Base-by-base conservation (phyloP, 208 protist species). In the Leishmania gerbilli region DNA sequence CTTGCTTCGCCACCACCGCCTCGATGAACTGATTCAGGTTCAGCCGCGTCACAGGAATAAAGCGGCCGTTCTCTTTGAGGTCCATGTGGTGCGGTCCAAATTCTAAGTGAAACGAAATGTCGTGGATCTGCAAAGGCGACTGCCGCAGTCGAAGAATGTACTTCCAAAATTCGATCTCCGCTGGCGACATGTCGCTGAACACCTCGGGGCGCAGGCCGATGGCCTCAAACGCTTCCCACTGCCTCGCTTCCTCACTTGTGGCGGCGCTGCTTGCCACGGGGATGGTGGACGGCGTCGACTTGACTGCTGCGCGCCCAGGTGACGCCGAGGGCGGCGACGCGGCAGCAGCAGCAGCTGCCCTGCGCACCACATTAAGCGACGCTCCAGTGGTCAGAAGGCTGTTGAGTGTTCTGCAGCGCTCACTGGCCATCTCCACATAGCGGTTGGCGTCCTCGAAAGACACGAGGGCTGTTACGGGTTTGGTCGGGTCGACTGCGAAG, bases 11-110 rank as follows among this genome's bases (percentile, higher is more conserved):
- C 72, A 86, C 77, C 2, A 81, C 79, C 6, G 76, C 62, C 51
- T 71, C 77, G 58, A 86, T 80, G 65, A 92, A 92, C 60, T 88
- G 67, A 40, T 81, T 76, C 21, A 89, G 72, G 85, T 92, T 92
- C 49, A 83, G 45, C 68, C 82, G 82, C 21, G 81, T 85, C 37
- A 92, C 82, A 3, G 79, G 68, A 11, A 88, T 79, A 24, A 79
- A 82, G 47, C 77, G 65, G 27, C 80, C 87, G 60, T 89, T 87
- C 24, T 71, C 69, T 45, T 83, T 83, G 9, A 92, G 82, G 67
- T 79, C 71, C 17, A 91, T 79, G 51, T 62, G 53, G 34, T 71
- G 64, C 13, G 72, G 71, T 1, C 82, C 82, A 24, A 85, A 85
- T 60, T 85, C 82, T 27, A 85, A 37, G 45, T 79, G 82, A 53